Base-by-base conservation (phyloP, 2,329 filamentous ascomycete species). In the Aspergillus pseudonomiae region DNA sequence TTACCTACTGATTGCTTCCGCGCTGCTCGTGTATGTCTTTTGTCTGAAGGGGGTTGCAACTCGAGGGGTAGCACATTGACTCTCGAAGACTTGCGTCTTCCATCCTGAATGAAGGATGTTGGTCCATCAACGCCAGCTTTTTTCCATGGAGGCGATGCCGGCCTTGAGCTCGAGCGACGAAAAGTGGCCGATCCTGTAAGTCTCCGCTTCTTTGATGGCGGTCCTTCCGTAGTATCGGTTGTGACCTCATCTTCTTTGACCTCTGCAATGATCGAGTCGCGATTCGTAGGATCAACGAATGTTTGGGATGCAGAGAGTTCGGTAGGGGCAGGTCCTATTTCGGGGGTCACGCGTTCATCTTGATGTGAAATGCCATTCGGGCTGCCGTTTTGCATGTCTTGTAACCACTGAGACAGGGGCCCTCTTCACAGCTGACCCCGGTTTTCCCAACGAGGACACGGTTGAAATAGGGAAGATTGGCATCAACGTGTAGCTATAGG, bases 101-200 rank as follows among this genome's bases (percentile, higher is more conserved):
- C 88, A 74, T 87, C 83, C 64, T 85, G 82, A 53, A 91, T 86
- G 75, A 96, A 94, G 0, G 91, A 91, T 4, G 94, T 95, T 26
- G 95, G 95, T 0, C 95, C 95, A 32, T 96, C 91, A 46, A 91
- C 92, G 63, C 86, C 86, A 66, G 91, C 86, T 73, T 88, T 92
- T 82, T 95, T 98, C 95, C 95, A 99, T 26, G 95, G 95, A 68
- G 95, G 95, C 67, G 94, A 98, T 46, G 76, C 69, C 53, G 77
- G 75, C 54, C 80, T 76, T n/a, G 80, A 75, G 30, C 76, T 78
- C 26, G 76, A 75, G 58, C 75, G 77, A 63, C 74, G 73, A 61
- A 73, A 77, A 26, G 71, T 69, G 19, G 68, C 69, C 39, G 71
- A 66, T 30, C 77, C 78, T 65, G 74, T 75, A 59, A 83, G 70